Evolutionary conservation across 2,329 filamentous ascomycete species (phyloP).

Genomic region (Xylaria sp.): DNA sequence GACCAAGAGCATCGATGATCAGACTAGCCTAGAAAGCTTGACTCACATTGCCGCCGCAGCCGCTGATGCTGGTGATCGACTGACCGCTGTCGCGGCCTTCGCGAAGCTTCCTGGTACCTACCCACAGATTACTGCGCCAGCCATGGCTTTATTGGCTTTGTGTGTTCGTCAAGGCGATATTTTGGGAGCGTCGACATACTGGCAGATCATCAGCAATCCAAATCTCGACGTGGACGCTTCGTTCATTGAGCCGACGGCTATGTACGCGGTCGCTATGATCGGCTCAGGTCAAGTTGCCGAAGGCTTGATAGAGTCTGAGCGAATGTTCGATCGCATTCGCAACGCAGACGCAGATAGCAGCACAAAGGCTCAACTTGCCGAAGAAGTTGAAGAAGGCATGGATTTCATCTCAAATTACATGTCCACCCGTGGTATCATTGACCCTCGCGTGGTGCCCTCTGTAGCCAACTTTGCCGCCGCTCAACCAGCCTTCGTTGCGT

Average conservation of each 20-base stretch:
- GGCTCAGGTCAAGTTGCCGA: slow-evolving; percentile 86
- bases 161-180: slow-evolving; percentile 86
- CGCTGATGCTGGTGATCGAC: slow-evolving; percentile 79
- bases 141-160: slow-evolving; percentile 86
- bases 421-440: slow-evolving; percentile 63
- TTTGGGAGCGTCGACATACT: slow-evolving; percentile 79
- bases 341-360: slow-evolving; percentile 65
- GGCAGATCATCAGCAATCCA: slow-evolving; percentile 75
- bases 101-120: slow-evolving; percentile 64
- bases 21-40: slow-evolving; percentile 71
- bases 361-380: slow-evolving; percentile 66
- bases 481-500: slow-evolving; percentile 61
- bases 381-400: slow-evolving; percentile 88
- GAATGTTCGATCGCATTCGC: slow-evolving; percentile 88
- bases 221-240: slow-evolving; percentile 68
- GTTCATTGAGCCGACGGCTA: slow-evolving; percentile 87
- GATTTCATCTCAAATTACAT: slow-evolving; percentile 73
- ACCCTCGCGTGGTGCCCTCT: slow-evolving; percentile 65
- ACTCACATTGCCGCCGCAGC: slow-evolving; percentile 78
- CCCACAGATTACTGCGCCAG: slow-evolving; percentile 64
- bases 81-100: slow-evolving; percentile 75
- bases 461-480: slow-evolving; percentile 53
- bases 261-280: slow-evolving; percentile 90
- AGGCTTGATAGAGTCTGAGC: slow-evolving; percentile 79
- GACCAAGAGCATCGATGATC: slow-evolving; percentile 71